These are phyloP conservation scores for Stipa capillata DNA, from an alignment of 176 grass and related monocot genomes.

Conservation along the genomic window DNA sequence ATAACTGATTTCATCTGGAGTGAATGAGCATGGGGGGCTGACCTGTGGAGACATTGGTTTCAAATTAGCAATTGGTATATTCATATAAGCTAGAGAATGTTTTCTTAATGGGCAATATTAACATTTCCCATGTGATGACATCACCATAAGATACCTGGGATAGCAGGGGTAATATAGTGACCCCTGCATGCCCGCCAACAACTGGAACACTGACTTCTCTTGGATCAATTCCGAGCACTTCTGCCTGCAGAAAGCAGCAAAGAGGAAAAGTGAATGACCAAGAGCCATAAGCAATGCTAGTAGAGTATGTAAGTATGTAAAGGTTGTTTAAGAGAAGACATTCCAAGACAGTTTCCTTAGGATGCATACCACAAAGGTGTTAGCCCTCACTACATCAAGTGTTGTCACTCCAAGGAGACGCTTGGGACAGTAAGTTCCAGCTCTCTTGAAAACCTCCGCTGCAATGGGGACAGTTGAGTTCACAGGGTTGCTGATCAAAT, in stretches of 20 bases:
- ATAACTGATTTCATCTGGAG: constrained; percentile 66
- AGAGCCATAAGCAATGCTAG: background rate
- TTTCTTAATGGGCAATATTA: background rate
- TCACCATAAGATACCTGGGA: constrained; percentile 41
- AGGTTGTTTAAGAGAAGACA: background rate
- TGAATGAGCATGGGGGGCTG: constrained; percentile 85
- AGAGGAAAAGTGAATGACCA: constrained; percentile 2
- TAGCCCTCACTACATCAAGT: constrained; percentile 94
- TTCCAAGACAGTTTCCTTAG: background rate
- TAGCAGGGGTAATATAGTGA: constrained; percentile 72
- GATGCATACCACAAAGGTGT: constrained; percentile 91
- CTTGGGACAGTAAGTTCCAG: constrained; percentile 84
- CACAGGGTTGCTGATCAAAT: constrained; percentile 96
- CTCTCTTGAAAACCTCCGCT: constrained; percentile 97
- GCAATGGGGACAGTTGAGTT: constrained; percentile 95
- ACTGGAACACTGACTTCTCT: constrained; percentile 76
- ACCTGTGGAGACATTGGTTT: constrained; percentile 33
- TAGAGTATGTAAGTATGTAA: background rate
- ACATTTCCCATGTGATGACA: background rate
- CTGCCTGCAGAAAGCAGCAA: constrained; percentile 48
- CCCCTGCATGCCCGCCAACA: constrained; percentile 71
- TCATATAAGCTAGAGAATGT: background rate
- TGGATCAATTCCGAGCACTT: constrained; percentile 88
- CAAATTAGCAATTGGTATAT: background rate
- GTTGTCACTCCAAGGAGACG: constrained; percentile 91